Evolutionary conservation across 345 rosid species (phyloP), one percentile per base, ranked within the genome.

Genomic region (Salix exigua): DNA sequence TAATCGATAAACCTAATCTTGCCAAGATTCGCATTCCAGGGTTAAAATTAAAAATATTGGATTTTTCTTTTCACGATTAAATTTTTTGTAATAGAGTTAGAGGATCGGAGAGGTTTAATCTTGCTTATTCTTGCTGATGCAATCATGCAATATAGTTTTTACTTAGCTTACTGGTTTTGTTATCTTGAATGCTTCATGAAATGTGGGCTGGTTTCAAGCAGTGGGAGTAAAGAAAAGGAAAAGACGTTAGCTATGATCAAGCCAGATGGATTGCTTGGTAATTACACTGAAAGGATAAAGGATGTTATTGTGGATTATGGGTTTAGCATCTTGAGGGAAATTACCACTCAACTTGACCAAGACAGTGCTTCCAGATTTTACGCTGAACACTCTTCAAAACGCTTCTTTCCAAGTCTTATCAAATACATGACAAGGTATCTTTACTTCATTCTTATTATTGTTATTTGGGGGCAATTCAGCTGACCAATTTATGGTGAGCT

Each of bases 251-350:
- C 88, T 46, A 89, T 94, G 75, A 83, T 94, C 78, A 92, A 94
- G 84, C 97, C 97, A 18, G 98, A 94, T 75, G 97, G 98, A 66
- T 66, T 92, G 73, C 73, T 77, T 1, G 89, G 97, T 72, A 89
- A 91, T 78, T 86, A 87, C 78, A 85, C 89, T 58, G 90, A 86
- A 9, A 75, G 68, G 26, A 88, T 94, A 72, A 91, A 86, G 80
- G 74, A 66, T 72, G 68, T 84, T 16, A 76, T 91, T 77, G 40
- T 81, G 70, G 89, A 86, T 35, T 84, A 89, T 0, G 85, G 91
- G 79, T 94, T 94, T 79, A 48, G 48, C 44, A 90, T 91, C 50
- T 63, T 73, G 38, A 84, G 23, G 78, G 98, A 94, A 84, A 84
- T 69, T 74, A 63, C 76, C 38, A 73, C 86, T 81, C 85, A 75